Conservation (phyloP, 352 stramenopile species). For the Halophytophthora batemanensis region DNA sequence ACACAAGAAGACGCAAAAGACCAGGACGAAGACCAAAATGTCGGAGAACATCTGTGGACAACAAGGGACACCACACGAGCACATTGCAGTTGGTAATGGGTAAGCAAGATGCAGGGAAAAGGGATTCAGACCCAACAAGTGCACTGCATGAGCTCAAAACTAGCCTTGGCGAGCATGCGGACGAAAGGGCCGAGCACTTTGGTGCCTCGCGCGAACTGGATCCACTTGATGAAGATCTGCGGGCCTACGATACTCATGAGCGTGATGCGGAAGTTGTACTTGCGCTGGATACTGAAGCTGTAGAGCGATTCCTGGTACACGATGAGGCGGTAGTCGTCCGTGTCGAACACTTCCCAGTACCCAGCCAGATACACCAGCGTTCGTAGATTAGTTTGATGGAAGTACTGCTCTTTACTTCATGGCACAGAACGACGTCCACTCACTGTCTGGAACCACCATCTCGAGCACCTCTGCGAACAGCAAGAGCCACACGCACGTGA, state of each 20-base stretch:
- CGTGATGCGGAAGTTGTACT: conserved; percentile 72
- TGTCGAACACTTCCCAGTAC: conserved; percentile 5
- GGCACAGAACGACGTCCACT: neutral
- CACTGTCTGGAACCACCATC: conserved; percentile 32
- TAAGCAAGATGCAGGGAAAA: neutral
- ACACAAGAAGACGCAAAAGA: conserved; percentile 70
- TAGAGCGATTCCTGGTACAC: conserved; percentile 69
- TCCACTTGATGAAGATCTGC: conserved; percentile 81
- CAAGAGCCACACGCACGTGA: conserved; percentile 67
- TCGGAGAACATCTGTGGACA: conserved; percentile 71
- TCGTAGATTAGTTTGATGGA: neutral
- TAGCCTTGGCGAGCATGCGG: conserved; percentile 83
- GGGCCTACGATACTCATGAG: conserved; percentile 76
- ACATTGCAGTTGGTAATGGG: neutral
- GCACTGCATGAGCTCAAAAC: too few relatives aligned
- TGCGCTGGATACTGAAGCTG: conserved; percentile 42
- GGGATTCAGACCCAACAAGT: too few relatives aligned
- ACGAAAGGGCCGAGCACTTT: conserved; percentile 68
- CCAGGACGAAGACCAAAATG: conserved; percentile 69
- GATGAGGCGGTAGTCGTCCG: conserved; percentile 46
- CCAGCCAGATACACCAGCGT: neutral
- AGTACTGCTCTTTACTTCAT: neutral
- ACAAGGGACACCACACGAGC: neutral
- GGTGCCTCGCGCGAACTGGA: conserved; percentile 75
- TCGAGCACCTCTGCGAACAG: conserved; percentile 48